A percentile compares a stretch with the other conserved stretches of the same genome.
These are phyloP conservation scores for Phytopythium aichiense DNA, from an alignment of 352 stramenopile genomes.

Conservation along the genomic window DNA sequence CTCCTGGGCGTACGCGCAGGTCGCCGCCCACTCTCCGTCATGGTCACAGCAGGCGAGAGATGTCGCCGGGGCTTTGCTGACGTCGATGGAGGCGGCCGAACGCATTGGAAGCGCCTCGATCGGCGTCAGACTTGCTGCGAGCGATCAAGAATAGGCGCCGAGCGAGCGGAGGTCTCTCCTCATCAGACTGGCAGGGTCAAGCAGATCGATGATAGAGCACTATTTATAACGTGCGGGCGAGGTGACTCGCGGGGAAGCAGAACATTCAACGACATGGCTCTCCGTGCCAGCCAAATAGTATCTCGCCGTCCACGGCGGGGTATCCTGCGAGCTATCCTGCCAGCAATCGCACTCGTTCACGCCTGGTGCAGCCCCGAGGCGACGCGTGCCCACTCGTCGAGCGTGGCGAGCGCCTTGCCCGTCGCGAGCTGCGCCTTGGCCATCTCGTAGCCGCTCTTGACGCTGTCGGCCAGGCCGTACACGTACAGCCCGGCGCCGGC, in stretches of 20 bases:
- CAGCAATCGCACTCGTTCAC: neutral
- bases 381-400: conserved; percentile 62
- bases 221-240: neutral
- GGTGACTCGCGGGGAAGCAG: neutral
- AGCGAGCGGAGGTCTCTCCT: neutral
- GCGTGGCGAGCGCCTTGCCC: conserved; percentile 54
- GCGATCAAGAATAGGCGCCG: neutral
- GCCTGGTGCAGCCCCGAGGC: conserved; percentile 46
- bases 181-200: neutral
- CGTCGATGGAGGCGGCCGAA: neutral
- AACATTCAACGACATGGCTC: neutral
- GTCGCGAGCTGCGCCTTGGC: conserved; percentile 67
- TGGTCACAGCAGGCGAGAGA: neutral
- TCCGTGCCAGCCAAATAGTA: neutral
- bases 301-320: neutral
- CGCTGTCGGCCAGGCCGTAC: conserved; percentile 89
- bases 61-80: neutral
- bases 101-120: neutral
- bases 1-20: conserved; percentile 39
- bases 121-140: neutral
- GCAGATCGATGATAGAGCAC: neutral
- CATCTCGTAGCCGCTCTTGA: conserved; percentile 86
- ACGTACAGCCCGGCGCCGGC: conserved; percentile 97
- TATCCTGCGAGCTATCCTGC: too few relatives aligned
- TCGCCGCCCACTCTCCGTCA: neutral